Evolutionary conservation across 2,329 filamentous ascomycete genomes (phyloP).

Genomic region (Ceratocystis variospora): DNA sequence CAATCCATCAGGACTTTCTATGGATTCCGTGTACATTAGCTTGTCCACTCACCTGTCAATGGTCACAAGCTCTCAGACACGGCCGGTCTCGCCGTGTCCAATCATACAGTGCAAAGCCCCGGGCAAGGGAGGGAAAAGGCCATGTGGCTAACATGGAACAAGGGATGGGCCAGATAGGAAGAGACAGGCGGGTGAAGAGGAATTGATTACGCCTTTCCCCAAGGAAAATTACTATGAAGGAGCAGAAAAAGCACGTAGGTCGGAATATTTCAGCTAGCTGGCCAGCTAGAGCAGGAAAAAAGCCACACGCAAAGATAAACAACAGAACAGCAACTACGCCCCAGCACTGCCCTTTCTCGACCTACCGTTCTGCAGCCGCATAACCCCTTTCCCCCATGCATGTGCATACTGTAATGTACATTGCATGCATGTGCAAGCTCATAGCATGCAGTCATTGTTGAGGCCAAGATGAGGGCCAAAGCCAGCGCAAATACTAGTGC

Average conservation of each 20-base stretch:
- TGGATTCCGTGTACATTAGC: background rate
- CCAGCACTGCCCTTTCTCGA: background rate
- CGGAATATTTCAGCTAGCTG: too few species aligned
- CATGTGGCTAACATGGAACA: slow-evolving; percentile 16
- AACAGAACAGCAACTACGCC: too few species aligned
- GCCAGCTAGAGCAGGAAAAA: background rate
- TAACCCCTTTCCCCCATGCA: background rate
- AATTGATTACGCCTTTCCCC: background rate
- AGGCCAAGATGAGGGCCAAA: background rate
- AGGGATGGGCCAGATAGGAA: background rate
- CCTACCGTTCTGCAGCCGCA: slow-evolving; percentile 1
- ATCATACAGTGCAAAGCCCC: background rate
- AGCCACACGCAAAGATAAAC: background rate
- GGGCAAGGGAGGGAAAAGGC: slow-evolving; percentile 1
- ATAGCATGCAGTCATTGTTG: background rate
- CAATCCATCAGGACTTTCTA: background rate
- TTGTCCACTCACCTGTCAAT: slow-evolving; percentile 10
- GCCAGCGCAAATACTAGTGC: background rate
- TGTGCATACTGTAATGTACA: background rate
- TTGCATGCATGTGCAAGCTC: background rate
- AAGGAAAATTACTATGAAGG: background rate
- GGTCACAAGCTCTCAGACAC: slow-evolving; percentile 4
- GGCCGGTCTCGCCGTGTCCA: slow-evolving; percentile 8
- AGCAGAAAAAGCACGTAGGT: background rate
- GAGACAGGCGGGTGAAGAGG: background rate